Conservation (phyloP, 2,329 filamentous ascomycete species). For the Alternaria ethzedia region DNA sequence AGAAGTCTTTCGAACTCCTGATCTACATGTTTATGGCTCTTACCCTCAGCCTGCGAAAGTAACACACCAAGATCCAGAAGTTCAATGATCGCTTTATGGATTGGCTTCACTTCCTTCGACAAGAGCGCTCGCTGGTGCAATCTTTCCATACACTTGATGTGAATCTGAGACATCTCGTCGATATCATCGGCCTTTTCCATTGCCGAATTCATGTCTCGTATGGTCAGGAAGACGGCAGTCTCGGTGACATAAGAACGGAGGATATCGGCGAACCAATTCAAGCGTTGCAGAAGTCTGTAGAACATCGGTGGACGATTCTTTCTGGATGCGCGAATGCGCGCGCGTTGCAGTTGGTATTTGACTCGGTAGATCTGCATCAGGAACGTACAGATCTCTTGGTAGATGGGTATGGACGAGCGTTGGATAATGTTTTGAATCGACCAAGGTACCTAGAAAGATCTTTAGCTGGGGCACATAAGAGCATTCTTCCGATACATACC, state of each 20-base stretch:
- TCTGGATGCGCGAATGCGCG: conserved; percentile 27
- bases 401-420: conserved; percentile 66
- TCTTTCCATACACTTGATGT: conserved; percentile 67
- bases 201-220: conserved; percentile 60
- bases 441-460: conserved; percentile 55
- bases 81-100: conserved; percentile 75
- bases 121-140: conserved; percentile 74
- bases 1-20: conserved; percentile 69
- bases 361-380: conserved; percentile 79
- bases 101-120: conserved; percentile 69
- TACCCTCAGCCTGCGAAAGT: conserved; percentile 66
- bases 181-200: conserved; percentile 72
- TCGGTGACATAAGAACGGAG: conserved; percentile 78
- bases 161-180: conserved; percentile 78
- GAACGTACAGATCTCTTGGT: conserved; percentile 76
- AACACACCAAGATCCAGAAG: conserved; percentile 76
- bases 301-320: conserved; percentile 7
- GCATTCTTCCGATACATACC: conserved; percentile 56
- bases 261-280: conserved; percentile 79
- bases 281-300: conserved; percentile 68
- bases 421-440: conserved; percentile 74
- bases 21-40: conserved; percentile 54
- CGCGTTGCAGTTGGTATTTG: conserved; percentile 68
- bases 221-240: conserved; percentile 70
- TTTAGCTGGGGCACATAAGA: neutral